Evolutionary conservation across 441 rosid species (phyloP), one percentile per base, ranked within the genome.

Genomic region (Erodium texanum): DNA sequence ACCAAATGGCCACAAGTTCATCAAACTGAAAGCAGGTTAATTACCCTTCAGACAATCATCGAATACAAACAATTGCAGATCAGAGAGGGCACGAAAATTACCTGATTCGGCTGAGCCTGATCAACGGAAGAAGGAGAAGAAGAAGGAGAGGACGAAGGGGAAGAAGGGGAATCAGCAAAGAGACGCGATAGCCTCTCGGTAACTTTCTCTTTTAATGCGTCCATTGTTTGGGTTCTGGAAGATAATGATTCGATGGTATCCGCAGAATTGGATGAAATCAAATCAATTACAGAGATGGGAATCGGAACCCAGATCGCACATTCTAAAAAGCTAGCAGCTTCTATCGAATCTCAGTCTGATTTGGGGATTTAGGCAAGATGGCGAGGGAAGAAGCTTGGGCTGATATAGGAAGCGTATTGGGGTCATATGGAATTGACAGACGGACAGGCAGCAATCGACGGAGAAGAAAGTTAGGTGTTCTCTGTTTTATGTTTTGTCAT

Each of bases 131-230:
- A 61, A 34, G 70, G 59, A 14, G 86, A 67, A 23, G 85, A 73
- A 11, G 86, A 67, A 23, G 85, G 68, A 11, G 62, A 14, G 62
- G 69, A 38, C 36, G 68, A 69, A 48, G 92, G 70, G 43, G 80
- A 68, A 70, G 63, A 61, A 0, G 83, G 80, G 0, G 94, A 83
- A 79, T 85, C 86, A n/a, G 85, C 73, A 65, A 92, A 83, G 64
- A 92, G 78, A 77, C 89, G 85, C n/a, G 96, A 87, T 3, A 89
- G 82, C 75, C 80, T 85, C 71, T 85, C 87, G 0, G 95, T 81
- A 14, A 89, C 88, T 61, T 87, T 92, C 48, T 86, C 90, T 75
- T 84, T 89, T 59, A 89, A 79, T 20, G 88, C 24, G 68, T 79
- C 67, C 97, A 90, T 88, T 18, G 24, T 9, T 20, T 20, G 18